Percentiles rank a stretch among this genome's conserved stretches.
These are phyloP conservation scores for Lolium multiflorum DNA, from an alignment of 176 grass and related monocot species.

Conservation along the genomic window DNA sequence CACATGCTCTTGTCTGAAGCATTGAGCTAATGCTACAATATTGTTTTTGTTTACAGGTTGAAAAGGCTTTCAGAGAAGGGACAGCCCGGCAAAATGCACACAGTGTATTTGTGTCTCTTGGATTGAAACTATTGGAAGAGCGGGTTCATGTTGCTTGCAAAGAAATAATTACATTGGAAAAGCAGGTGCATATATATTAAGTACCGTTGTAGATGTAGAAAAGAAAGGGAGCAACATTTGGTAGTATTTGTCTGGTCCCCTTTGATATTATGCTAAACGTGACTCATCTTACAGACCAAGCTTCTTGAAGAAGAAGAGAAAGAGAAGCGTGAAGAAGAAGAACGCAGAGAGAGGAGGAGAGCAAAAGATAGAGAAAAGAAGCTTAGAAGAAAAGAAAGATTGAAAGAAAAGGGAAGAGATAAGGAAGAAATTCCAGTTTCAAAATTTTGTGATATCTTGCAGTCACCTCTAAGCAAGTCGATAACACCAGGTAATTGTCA, in stretches of 20 bases:
- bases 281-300: slow-evolving; percentile 64
- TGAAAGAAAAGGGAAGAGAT: slow-evolving; percentile 85
- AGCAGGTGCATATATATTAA: slow-evolving; percentile 60
- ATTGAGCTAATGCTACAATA: background rate
- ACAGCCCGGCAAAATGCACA: slow-evolving; percentile 91
- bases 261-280: background rate
- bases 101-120: slow-evolving; percentile 90
- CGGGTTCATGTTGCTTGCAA: slow-evolving; percentile 96
- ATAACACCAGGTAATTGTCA: slow-evolving; percentile 38
- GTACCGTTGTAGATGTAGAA: slow-evolving; percentile 23
- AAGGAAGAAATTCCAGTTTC: slow-evolving; percentile 49
- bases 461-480: slow-evolving; percentile 46
- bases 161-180: slow-evolving; percentile 98
- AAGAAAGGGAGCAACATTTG: background rate
- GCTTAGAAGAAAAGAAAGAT: slow-evolving; percentile 87
- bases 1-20: background rate
- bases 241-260: slow-evolving; percentile 23
- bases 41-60: slow-evolving; percentile 61
- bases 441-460: slow-evolving; percentile 45
- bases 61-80: slow-evolving; percentile 98
- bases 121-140: slow-evolving; percentile 90
- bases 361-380: slow-evolving; percentile 97
- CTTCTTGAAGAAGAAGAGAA: slow-evolving; percentile 98
- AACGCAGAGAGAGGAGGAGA: slow-evolving; percentile 77
- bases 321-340: slow-evolving; percentile 90